Conservation (phyloP, 371 early-diverging fungal genomes). For the Dichotomocladium elegans region DNA sequence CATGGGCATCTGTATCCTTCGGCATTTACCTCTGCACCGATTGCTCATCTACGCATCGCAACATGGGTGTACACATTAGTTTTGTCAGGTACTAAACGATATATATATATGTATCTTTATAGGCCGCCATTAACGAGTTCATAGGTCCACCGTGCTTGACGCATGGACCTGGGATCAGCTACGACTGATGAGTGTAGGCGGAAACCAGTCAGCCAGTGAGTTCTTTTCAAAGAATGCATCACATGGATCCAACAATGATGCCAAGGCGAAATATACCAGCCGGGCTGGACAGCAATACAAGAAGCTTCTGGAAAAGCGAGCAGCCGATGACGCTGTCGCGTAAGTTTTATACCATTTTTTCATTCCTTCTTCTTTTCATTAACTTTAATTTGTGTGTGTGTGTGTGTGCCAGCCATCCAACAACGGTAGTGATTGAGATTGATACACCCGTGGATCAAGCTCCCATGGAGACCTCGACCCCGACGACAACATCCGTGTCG, state of each 20-base stretch:
- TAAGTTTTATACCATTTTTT: conserved; percentile 24
- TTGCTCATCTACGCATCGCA: conserved; percentile 94
- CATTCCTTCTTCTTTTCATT: background rate
- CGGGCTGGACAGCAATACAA: conserved; percentile 81
- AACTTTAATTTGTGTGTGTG: background rate
- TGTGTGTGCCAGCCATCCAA: conserved; percentile 21
- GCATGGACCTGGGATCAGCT: conserved; percentile 95
- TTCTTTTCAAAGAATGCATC: conserved; percentile 67
- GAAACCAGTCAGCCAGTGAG: conserved; percentile 76
- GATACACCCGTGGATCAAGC: conserved; percentile 2
- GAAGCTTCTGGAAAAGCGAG: conserved; percentile 70
- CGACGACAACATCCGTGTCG: conserved; percentile 21
- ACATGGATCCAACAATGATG: conserved; percentile 62
- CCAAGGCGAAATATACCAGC: conserved; percentile 80
- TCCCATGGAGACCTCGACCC: conserved; percentile 13
- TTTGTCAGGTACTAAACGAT: conserved; percentile 79
- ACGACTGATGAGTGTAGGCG: conserved; percentile 89
- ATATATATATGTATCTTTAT: background rate
- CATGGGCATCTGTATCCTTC: conserved; percentile 95
- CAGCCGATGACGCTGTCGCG: conserved; percentile 70
- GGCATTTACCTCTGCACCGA: conserved; percentile 98
- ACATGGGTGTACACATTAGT: conserved; percentile 93
- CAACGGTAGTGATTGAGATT: conserved; percentile 34
- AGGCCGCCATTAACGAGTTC: background rate
- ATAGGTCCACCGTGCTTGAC: conserved; percentile 83